Conservation (phyloP, 345 rosid genomes). For the Salix brachista region DNA sequence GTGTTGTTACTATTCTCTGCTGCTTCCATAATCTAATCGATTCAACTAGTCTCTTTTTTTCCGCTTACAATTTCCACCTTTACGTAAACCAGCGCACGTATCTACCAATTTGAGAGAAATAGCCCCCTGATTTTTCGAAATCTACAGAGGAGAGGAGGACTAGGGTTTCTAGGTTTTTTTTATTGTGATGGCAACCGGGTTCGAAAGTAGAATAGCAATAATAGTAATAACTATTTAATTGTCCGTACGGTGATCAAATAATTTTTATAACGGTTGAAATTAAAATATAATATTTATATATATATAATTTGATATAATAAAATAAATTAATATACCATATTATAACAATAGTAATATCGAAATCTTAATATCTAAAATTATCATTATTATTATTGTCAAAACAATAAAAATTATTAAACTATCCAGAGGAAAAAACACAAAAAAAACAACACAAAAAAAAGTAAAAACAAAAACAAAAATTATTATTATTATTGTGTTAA, state of each 20-base stretch:
- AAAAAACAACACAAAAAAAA: too few relatives aligned
- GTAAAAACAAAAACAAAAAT: too few relatives aligned
- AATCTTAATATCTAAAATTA: too few relatives aligned
- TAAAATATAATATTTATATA: too few relatives aligned
- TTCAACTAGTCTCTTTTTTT: neutral
- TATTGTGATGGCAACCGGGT: slow-evolving; percentile 16
- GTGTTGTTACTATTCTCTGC: slow-evolving; percentile 47
- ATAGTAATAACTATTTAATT: neutral
- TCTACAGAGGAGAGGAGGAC: slow-evolving; percentile 1
- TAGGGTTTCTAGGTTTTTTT: slow-evolving; percentile 46
- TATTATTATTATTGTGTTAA: too few relatives aligned
- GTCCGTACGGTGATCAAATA: too few relatives aligned
- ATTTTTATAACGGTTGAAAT: too few relatives aligned
- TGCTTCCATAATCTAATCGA: slow-evolving; percentile 38
- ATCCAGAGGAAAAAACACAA: too few relatives aligned
- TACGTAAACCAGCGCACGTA: neutral
- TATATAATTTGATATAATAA: too few relatives aligned
- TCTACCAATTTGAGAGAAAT: neutral
- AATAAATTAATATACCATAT: too few relatives aligned
- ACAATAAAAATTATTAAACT: too few relatives aligned
- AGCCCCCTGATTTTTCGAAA: neutral
- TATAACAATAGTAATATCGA: accelerated
- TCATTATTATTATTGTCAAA: too few relatives aligned
- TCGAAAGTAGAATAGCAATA: neutral
- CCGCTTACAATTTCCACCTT: neutral